Base-by-base conservation (phyloP, 208 protist species). In the Herpetomonas samuelpessoai region DNA sequence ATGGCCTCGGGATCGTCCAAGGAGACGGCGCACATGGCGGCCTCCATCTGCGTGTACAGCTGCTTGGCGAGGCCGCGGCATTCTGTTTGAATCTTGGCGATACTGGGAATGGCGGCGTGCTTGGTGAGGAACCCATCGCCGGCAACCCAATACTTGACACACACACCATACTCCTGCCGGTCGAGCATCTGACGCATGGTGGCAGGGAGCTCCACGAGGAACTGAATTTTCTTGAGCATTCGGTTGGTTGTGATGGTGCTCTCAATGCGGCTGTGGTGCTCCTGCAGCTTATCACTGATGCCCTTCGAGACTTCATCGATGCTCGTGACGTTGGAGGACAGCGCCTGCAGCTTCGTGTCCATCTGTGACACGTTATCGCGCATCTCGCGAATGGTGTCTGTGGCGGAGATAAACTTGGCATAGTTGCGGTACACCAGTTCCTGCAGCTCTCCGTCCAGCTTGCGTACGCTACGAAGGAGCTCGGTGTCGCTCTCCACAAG, bases 401-500 rank as follows among this genome's bases (percentile, higher is more conserved):
- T 98, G 9, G 97, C 96, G 39, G 86, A 96, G 65, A 99, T 98
- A 71, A 99, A 99, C 63, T 98, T 98, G 59, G 97, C 96, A 76
- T 99, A 99, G 81, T 99, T 99, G 28, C 98, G 95, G 81, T 99
- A 99, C 3, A 99, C 98, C n/a, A 99, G 71, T 57, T 97, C 98
- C 72, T 99, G 97, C 79, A 99, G 85, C 65, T 98, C 96, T 18
- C 62, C 81, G 56, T 99, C 97, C 1, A 99, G 69, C 19, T 60
- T 68, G 4, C 82, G 79, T 31, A 91, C 82, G 27, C 66, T 79
- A 27, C 89, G 81, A 62, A 91, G 68, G 16, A 95, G 74, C 49
- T 83, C 63, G 16, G 85, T 92, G 60, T 95, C 88, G 1, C 71
- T 72, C 65, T 92, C 85, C 12, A 95, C 85, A 21, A 95, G 53